Evolutionary conservation across 2,329 filamentous ascomycete genomes (phyloP).

Genomic region (Cladophialophora exuberans): DNA sequence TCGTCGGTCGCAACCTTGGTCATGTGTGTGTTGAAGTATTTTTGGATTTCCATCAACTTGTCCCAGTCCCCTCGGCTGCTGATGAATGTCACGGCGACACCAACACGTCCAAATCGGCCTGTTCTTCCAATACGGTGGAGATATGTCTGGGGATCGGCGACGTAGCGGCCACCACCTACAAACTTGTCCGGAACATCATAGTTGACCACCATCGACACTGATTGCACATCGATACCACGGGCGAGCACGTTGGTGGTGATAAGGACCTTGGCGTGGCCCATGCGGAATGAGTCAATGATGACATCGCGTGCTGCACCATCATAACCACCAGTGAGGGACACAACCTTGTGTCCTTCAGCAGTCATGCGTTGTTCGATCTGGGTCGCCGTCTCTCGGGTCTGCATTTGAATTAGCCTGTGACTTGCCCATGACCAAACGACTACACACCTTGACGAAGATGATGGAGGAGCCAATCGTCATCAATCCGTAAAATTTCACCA

Average conservation of each 20-base stretch:
- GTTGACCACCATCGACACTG: slow-evolving; percentile 97
- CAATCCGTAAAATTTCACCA: slow-evolving; percentile 91
- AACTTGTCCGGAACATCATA: slow-evolving; percentile 66
- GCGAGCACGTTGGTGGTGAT: slow-evolving; percentile 97
- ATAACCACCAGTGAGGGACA: slow-evolving; percentile 83
- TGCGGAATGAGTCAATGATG: slow-evolving; percentile 84
- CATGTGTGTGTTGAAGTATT: slow-evolving; percentile 78
- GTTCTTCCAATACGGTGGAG: slow-evolving; percentile 97
- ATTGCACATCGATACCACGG: slow-evolving; percentile 89
- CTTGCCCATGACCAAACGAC: not conserved
- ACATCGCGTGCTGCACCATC: slow-evolving; percentile 82
- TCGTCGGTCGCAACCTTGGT: slow-evolving; percentile 81
- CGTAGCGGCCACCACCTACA: slow-evolving; percentile 32
- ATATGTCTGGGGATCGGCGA: slow-evolving; percentile 90
- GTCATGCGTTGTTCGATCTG: slow-evolving; percentile 86
- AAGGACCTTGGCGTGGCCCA: slow-evolving; percentile 86
- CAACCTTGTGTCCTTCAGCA: slow-evolving; percentile 87
- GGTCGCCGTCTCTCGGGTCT: slow-evolving; percentile 83
- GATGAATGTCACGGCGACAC: slow-evolving; percentile 93
- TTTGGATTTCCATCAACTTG: slow-evolving; percentile 77
- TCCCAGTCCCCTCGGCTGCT: slow-evolving; percentile 81
- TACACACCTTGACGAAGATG: slow-evolving; percentile 86
- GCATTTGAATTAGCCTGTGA: slow-evolving; percentile 20
- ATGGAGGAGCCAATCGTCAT: slow-evolving; percentile 98
- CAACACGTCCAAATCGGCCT: slow-evolving; percentile 93